Conservation (phyloP, 164 flowering plant genomes). For the Taxillus chinensis region DNA sequence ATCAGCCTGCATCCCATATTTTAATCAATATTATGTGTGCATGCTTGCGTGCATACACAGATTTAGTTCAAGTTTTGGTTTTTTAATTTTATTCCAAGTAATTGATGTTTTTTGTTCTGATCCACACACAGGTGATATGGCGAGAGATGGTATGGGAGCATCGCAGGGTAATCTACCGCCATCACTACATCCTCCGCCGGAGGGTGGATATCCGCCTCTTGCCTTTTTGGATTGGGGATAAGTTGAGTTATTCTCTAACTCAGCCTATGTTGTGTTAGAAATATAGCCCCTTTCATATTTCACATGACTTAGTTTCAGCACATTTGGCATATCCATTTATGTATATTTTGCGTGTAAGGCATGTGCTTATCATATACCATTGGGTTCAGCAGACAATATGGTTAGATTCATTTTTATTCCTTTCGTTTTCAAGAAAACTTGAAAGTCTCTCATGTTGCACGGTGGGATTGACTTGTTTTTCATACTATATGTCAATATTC, state of each 20-base stretch:
- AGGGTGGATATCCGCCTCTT: conserved; percentile 70
- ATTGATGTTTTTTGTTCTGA: conserved; percentile 1
- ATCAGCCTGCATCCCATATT: no score
- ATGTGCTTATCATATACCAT: no score
- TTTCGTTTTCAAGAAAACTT: no score
- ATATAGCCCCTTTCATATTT: neutral
- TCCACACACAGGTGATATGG: conserved; percentile 32
- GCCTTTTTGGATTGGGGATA: conserved; percentile 90
- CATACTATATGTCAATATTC: no score
- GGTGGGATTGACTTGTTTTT: no score
- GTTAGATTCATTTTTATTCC: no score
- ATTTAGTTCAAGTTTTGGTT: neutral
- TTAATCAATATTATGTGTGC: no score
- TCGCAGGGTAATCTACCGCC: conserved; percentile 79
- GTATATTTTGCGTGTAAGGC: no score
- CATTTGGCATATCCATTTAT: neutral
- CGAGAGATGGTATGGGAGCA: conserved; percentile 32
- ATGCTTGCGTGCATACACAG: no score
- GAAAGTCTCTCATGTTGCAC: no score
- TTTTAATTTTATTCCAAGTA: neutral
- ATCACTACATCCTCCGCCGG: conserved; percentile 81
- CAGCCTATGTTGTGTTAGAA: neutral
- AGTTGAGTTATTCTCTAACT: neutral
- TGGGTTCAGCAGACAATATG: no score
- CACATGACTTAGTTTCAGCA: neutral